Evolutionary conservation across 768 basidiomycete genomes (phyloP), one percentile per base, ranked within the genome.

Genomic region (Tephrocybe sp.): DNA sequence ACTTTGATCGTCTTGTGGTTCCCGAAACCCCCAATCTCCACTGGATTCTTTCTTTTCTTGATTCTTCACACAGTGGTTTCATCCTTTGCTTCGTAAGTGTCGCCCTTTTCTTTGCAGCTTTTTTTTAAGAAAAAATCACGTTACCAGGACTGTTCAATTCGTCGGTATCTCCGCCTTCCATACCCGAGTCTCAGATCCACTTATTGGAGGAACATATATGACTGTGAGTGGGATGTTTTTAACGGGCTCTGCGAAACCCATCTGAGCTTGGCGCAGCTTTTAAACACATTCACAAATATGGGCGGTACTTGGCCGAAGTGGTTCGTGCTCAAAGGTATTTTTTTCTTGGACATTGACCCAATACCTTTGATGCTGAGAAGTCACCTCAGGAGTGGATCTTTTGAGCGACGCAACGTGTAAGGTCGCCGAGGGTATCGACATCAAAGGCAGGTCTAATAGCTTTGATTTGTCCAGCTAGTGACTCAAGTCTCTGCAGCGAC

Each of bases 151-250:
- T 4, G 86, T 98, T n/a, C 95, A 99, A 67, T 99, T 98, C 62
- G 95, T 97, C 16, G 94, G 97, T 8, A 93, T 98, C 53, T 91
- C 94, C n/a, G 97, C 97, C 3, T 99, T 98, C 78, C 97, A 98
- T 61, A 97, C 94, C 3, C 83, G 88, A 46, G 85, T 99, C 30
- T 93, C 97, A 0, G 97, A 99, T 63, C 97, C 97, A 0, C 62
- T 97, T 11, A 97, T 99, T 45, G 97, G 97, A 23, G 97, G 97
- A 43, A 99, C 97, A 0, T 99, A 99, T 67, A 99, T 99, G 97
- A 99, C 97, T 11, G 94, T 94, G 60, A 55, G 83, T 69, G 24
- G 9, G n/a, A 22, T 40, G 30, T 30, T 23, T 27, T 22, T 24
- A 19, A 16, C n/a, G 13, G 36, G 13, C 19, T 31, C 38, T 6